Conservation (phyloP, 805 yeast species). For the Kodamaea kaohsiungensis region DNA sequence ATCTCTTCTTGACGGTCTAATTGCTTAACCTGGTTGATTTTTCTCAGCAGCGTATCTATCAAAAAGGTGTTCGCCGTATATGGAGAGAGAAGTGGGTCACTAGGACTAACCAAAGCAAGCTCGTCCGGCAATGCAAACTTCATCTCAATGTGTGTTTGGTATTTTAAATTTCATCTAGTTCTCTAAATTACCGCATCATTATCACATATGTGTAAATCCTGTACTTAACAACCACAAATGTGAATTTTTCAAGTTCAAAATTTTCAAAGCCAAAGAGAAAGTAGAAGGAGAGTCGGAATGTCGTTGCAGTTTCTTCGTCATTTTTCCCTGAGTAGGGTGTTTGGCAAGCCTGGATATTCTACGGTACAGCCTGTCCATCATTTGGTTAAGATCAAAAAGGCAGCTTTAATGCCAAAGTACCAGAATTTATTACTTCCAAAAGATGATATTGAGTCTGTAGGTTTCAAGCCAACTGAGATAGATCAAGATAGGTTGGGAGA, state of each 20-base stretch:
- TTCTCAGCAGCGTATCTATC: neutral
- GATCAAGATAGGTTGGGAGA: conserved; percentile 78
- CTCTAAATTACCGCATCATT: conserved; percentile 6
- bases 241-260: conserved; percentile 7
- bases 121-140: conserved; percentile 1
- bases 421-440: conserved; percentile 65
- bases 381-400: conserved; percentile 71
- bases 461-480: conserved; percentile 71
- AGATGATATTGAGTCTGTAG: conserved; percentile 78
- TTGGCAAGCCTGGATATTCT: conserved; percentile 47
- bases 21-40: neutral
- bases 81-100: conserved; percentile 1
- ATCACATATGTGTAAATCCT: conserved; percentile 8
- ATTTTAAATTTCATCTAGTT: neutral
- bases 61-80: conserved; percentile 1
- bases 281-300: conserved; percentile 12
- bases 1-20: neutral
- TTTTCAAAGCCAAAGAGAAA: conserved; percentile 5
- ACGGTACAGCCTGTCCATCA: conserved; percentile 93
- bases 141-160: neutral
- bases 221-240: conserved; percentile 3
- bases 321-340: conserved; percentile 47
- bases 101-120: neutral
- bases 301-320: conserved; percentile 27
- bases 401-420: conserved; percentile 71